A percentile compares a stretch with the other conserved stretches of the same genome.
phyloP scores from a whole-genome alignment of 2,329 filamentous ascomycete genomes.

The Chaetomium sp. region DNA sequence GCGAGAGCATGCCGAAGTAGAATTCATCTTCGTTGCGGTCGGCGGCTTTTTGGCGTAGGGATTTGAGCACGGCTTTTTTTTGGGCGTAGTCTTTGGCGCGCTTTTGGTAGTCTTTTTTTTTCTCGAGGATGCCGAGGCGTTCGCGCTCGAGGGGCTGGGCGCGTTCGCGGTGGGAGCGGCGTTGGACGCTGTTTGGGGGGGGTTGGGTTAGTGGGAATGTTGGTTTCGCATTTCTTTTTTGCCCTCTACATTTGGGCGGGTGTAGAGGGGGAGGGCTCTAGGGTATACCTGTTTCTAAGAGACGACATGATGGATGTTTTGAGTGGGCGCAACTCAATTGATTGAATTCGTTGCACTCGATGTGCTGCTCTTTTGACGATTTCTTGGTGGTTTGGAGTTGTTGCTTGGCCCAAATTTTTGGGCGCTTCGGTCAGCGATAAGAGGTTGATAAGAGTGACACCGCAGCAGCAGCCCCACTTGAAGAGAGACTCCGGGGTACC shows the following conservation, averaged over 20 bases:
- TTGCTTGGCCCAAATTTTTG: conserved; percentile 7
- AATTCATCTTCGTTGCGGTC: conserved; percentile 68
- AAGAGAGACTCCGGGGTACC: no score
- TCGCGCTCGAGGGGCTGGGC: conserved; percentile 77
- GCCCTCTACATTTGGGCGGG: no score
- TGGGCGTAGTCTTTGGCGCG: conserved; percentile 60
- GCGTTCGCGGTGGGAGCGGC: conserved; percentile 73
- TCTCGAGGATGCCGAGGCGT: conserved; percentile 88
- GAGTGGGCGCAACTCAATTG: background rate
- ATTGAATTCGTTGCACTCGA: background rate
- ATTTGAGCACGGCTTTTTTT: conserved; percentile 56
- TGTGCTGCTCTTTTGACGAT: background rate
- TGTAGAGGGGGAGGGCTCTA: no score
- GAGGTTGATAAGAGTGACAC: background rate
- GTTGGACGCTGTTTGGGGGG: conserved; percentile 23
- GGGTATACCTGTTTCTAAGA: conserved; percentile 25
- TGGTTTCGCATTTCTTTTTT: background rate
- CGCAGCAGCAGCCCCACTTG: no score
- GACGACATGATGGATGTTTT: conserved; percentile 21
- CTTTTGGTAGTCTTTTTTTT: conserved; percentile 75
- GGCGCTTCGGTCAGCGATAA: conserved; percentile 10
- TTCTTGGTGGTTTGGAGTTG: background rate
- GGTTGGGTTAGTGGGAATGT: background rate
- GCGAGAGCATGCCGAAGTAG: conserved; percentile 63
- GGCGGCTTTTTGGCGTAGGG: conserved; percentile 54